phyloP scores from a whole-genome alignment of 1,284 basidiomycete species.

The Leccinum brunneo-olivaceum region DNA sequence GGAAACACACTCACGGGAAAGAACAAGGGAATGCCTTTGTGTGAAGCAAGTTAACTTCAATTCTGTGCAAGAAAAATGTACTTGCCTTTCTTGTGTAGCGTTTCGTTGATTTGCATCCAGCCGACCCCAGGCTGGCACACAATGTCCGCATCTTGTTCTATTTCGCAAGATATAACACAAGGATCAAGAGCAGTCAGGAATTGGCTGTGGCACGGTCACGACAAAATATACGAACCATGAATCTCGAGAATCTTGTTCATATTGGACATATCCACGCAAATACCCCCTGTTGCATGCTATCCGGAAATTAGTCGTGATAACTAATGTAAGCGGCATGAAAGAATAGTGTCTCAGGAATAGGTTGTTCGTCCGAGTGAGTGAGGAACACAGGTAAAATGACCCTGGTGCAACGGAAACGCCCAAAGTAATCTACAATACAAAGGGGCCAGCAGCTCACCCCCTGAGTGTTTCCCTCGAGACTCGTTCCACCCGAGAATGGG shows the following conservation, averaged over 20 bases:
- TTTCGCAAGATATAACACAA: background rate
- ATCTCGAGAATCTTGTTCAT: conserved; percentile 85
- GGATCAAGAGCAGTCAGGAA: background rate
- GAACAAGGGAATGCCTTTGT: conserved; percentile 67
- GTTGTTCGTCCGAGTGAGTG: background rate
- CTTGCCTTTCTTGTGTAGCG: conserved; percentile 56
- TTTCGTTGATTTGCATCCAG: conserved; percentile 84
- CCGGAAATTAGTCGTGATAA: conserved; percentile 10
- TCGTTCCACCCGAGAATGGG: conserved; percentile 67
- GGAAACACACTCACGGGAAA: conserved; percentile 61
- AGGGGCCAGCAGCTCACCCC: conserved; percentile 40
- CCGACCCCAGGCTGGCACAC: conserved; percentile 79
- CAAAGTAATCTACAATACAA: background rate
- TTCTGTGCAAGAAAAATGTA: background rate
- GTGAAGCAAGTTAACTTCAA: background rate
- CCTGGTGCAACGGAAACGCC: background rate
- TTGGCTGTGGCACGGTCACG: background rate
- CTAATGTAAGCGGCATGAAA: too few relatives aligned
- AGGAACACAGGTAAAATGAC: background rate
- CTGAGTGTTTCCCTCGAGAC: conserved; percentile 59
- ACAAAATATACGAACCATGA: conserved; percentile 44
- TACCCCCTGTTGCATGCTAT: conserved; percentile 57
- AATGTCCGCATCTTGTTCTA: conserved; percentile 75
- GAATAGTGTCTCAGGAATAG: too few relatives aligned
- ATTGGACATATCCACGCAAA: conserved; percentile 77